phyloP scores from a whole-genome alignment of 1,284 basidiomycete species.

The Xerocomus amazonicus region DNA sequence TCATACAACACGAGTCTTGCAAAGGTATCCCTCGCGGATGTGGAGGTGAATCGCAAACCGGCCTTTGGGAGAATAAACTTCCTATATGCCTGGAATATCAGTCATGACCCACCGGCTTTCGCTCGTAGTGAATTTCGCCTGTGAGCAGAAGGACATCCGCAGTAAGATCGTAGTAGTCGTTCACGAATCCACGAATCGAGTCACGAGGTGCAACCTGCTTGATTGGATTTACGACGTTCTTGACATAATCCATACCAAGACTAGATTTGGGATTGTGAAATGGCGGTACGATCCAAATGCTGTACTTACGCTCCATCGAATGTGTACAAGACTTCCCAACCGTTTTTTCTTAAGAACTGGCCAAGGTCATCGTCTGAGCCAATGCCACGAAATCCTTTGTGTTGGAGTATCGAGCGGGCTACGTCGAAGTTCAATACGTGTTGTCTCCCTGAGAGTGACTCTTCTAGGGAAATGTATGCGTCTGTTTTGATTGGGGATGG shows the following conservation, averaged over 20 bases:
- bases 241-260: constrained; percentile 43
- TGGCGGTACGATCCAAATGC: background rate
- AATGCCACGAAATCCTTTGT: constrained; percentile 14
- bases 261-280: constrained; percentile 26
- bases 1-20: constrained; percentile 35
- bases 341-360: constrained; percentile 32
- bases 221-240: constrained; percentile 41
- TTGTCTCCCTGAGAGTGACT: constrained; percentile 16
- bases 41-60: constrained; percentile 39
- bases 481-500: constrained; percentile 19
- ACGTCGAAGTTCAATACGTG: constrained; percentile 17
- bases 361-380: constrained; percentile 32
- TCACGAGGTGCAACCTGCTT: constrained; percentile 36
- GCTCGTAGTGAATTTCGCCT: constrained; percentile 44
- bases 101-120: constrained; percentile 39
- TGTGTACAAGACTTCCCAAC: constrained; percentile 39
- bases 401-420: constrained; percentile 19
- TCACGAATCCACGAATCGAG: constrained; percentile 37
- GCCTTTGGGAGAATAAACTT: constrained; percentile 36
- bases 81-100: constrained; percentile 2
- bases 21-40: constrained; percentile 32
- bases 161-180: constrained; percentile 37
- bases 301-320: constrained; percentile 39
- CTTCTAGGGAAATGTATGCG: constrained; percentile 19
- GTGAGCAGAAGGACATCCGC: constrained; percentile 40